Percentiles rank a stretch among this genome's conserved stretches.
Evolutionary conservation across 495 filamentous ascomycete species (phyloP).

Genomic region (Cladorrhinum samala): DNA sequence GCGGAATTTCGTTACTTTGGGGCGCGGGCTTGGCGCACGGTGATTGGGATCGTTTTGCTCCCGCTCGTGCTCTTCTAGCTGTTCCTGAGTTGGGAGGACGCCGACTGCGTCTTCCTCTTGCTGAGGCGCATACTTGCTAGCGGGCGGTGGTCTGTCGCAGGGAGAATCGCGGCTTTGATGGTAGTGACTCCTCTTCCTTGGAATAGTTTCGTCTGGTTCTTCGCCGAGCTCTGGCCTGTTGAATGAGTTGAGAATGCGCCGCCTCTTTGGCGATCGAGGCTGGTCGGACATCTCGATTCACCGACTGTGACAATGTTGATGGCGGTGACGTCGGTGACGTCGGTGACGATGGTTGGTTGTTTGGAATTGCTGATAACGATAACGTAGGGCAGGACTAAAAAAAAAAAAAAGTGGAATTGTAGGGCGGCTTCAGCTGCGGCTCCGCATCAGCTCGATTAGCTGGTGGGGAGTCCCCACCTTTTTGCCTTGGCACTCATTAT

Average conservation of each 20-base stretch:
- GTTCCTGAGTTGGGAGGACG: neutral
- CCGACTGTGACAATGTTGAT: neutral
- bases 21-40: neutral
- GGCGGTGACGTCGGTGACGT: neutral
- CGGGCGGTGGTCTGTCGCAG: too few relatives aligned
- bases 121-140: too few relatives aligned
- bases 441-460: too few relatives aligned
- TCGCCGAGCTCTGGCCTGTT: constrained; percentile 25
- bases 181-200: too few relatives aligned
- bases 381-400: neutral
- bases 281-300: constrained; percentile 19
- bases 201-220: too few relatives aligned
- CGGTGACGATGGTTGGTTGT: neutral
- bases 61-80: neutral
- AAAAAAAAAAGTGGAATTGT: neutral
- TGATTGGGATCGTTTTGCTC: neutral
- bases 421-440: neutral
- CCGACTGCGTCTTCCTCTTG: constrained; percentile 1
- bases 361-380: neutral
- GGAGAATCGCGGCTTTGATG: too few relatives aligned
- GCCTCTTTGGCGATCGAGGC: constrained; percentile 38
- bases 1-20: constrained; percentile 47
- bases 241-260: constrained; percentile 40
- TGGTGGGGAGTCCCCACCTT: too few relatives aligned
- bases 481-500: too few relatives aligned